These are phyloP conservation scores for Fusarium chaquense DNA, from an alignment of 2,329 filamentous ascomycete genomes.

Conservation along the genomic window DNA sequence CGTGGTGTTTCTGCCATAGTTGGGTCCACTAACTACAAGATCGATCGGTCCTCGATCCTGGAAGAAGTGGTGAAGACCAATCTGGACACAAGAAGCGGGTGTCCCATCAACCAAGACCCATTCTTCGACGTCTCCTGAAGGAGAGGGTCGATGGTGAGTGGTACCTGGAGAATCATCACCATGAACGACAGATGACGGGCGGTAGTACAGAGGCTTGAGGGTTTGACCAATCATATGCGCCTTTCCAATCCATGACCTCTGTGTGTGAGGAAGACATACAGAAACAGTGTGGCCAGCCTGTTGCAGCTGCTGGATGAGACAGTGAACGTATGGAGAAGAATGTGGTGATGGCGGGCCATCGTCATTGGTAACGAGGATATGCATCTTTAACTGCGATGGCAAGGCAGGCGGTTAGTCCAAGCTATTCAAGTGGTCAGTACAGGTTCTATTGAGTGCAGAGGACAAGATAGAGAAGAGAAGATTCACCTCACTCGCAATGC, in stretches of 20 bases:
- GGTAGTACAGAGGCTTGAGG: constrained; percentile 86
- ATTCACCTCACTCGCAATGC: constrained; percentile 13
- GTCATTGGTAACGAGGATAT: constrained; percentile 79
- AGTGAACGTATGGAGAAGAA: constrained; percentile 84
- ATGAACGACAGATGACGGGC: constrained; percentile 61
- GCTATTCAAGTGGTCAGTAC: constrained; percentile 7
- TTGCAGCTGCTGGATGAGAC: constrained; percentile 77
- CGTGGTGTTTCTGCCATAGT: constrained; percentile 86
- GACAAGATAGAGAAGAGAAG: not conserved
- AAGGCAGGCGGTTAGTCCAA: not conserved
- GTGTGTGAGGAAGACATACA: constrained; percentile 89
- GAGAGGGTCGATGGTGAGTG: constrained; percentile 68
- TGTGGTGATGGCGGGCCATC: constrained; percentile 83
- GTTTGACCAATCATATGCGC: constrained; percentile 94
- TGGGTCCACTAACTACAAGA: constrained; percentile 82
- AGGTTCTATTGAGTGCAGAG: not conserved
- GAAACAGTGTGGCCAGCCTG: constrained; percentile 86
- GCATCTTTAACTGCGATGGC: constrained; percentile 58
- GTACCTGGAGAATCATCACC: constrained; percentile 69
- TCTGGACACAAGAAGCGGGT: constrained; percentile 83
- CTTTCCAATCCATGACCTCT: constrained; percentile 98
- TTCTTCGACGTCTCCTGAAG: constrained; percentile 72
- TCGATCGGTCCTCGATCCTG: constrained; percentile 77
- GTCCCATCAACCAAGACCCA: constrained; percentile 87
- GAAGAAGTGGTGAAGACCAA: constrained; percentile 85